A percentile compares a stretch with the other conserved stretches of the same genome.
Evolutionary conservation across 192 early-diverging fungal species (phyloP).

Genomic region (Jimgerdemannia flammicorona): DNA sequence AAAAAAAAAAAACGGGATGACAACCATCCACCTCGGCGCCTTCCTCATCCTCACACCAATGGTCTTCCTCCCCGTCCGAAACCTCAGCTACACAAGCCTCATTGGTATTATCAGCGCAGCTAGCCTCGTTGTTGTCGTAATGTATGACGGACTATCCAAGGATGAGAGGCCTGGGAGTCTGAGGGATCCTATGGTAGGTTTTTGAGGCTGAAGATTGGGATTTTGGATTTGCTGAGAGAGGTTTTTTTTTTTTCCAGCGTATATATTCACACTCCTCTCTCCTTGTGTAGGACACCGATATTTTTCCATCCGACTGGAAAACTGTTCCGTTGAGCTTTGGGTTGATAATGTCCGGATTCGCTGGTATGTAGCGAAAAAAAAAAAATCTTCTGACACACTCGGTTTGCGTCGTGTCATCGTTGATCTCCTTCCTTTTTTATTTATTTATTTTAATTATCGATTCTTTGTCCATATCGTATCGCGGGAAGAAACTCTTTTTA

Average conservation of each 20-base stretch:
- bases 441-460: no score
- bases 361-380: slow-evolving; percentile 2
- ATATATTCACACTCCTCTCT: neutral
- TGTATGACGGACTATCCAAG: slow-evolving; percentile 56
- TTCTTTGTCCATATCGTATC: no score
- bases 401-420: no score
- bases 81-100: slow-evolving; percentile 49
- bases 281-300: slow-evolving; percentile 31
- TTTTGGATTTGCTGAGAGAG: neutral
- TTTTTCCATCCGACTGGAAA: slow-evolving; percentile 43
- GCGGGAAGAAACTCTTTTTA: no score
- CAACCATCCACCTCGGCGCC: slow-evolving; percentile 12
- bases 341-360: slow-evolving; percentile 54
- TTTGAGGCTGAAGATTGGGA: neutral
- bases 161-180: slow-evolving; percentile 51
- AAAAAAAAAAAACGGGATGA: no score
- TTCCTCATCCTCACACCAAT: slow-evolving; percentile 55
- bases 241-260: neutral
- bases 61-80: slow-evolving; percentile 43
- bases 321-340: slow-evolving; percentile 51
- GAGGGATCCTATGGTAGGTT: slow-evolving; percentile 36
- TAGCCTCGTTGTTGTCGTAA: slow-evolving; percentile 49
- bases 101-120: slow-evolving; percentile 55
- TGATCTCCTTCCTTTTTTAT: no score
- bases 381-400: no score